Base-by-base conservation (phyloP, 192 early-diverging fungal species). In the Rhizoclosmatium sp. region DNA sequence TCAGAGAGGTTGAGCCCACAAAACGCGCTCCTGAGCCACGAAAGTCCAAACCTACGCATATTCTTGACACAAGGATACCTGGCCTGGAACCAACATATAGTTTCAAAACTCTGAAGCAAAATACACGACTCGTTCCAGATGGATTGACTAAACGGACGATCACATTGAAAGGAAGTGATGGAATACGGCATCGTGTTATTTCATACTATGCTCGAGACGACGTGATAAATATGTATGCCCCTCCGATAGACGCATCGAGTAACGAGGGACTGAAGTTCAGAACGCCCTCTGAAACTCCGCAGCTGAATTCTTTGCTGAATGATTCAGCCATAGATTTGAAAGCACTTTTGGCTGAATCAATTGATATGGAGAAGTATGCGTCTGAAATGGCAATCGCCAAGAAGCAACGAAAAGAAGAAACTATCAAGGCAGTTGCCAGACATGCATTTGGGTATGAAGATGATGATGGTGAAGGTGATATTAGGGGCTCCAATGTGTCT, bases 81-180 rank as follows among this genome's bases (percentile, higher is more conserved):
- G 75, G 75, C 12, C 75, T 76, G 12, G 75, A 76, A 67, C 75
- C 75, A 3, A 76, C 75, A 4, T 76, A 76, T 46, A 76, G 75
- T 47, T 45, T n/a, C 47, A 76, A 76, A n/a, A 76, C 75, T 2
- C 65, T 76, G 5, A 76, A 76, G 49, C 75, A 65, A 67, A 76
- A 76, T 42, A 67, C 75, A 40, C 75, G 65, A 10, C 65, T 76
- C 1, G 65, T 76, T 4, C 39, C n/a, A 9, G 49, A 76, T 12
- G 75, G 75, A 10, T 61, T 76, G 31, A 76, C 75, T 40, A 76
- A 76, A 31, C 61, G 65, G 2, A 76, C 75, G 16, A 76, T 76
- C 64, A 76, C 75, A 7, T 64, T 76, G 23, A 76, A 66, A 23
- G 75, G 62, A 9, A 49, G 45, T 10, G 75, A 76, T 47, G 75